Evolutionary conservation across 805 yeast species (phyloP).

Genomic region (Saturnispora besseyi): DNA sequence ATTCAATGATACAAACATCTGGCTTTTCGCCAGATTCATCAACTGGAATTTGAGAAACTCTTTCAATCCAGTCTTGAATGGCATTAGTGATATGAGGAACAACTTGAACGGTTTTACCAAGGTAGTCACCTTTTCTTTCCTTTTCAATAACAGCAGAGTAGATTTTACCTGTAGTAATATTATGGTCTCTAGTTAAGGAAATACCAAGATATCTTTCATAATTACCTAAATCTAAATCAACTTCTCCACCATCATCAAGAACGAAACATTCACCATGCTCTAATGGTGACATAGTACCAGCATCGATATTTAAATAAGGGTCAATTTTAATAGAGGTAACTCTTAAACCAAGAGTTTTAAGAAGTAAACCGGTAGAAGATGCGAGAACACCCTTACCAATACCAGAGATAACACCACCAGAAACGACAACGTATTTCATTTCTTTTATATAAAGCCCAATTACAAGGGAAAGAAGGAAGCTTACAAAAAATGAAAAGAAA

Average conservation of each 20-base stretch:
- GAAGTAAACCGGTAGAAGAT: conserved; percentile 89
- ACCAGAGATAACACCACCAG: conserved; percentile 99
- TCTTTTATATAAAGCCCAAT: conserved; percentile 12
- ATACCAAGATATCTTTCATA: conserved; percentile 94
- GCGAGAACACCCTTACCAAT: conserved; percentile 99
- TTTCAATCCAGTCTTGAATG: conserved; percentile 97
- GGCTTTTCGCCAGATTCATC: conserved; percentile 84
- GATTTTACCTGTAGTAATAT: conserved; percentile 96
- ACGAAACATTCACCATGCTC: conserved; percentile 99
- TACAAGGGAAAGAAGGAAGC: conserved; percentile 14
- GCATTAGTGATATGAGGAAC: conserved; percentile 98
- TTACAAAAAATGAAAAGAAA: neutral
- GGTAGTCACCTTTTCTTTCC: conserved; percentile 93
- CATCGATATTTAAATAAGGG: conserved; percentile 98
- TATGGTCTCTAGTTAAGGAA: conserved; percentile 87
- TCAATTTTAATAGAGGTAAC: conserved; percentile 97
- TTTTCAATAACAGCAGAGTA: conserved; percentile 88
- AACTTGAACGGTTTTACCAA: conserved; percentile 99
- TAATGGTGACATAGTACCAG: conserved; percentile 98
- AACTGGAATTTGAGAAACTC: conserved; percentile 85
- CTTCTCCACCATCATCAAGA: conserved; percentile 97
- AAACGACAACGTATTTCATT: conserved; percentile 98
- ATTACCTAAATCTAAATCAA: conserved; percentile 95
- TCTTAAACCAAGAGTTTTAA: conserved; percentile 88
- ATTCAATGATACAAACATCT: conserved; percentile 92